Evolutionary conservation across 331 rosid species (phyloP), one percentile per base, ranked within the genome.

Genomic region (Arachis monticola): DNA sequence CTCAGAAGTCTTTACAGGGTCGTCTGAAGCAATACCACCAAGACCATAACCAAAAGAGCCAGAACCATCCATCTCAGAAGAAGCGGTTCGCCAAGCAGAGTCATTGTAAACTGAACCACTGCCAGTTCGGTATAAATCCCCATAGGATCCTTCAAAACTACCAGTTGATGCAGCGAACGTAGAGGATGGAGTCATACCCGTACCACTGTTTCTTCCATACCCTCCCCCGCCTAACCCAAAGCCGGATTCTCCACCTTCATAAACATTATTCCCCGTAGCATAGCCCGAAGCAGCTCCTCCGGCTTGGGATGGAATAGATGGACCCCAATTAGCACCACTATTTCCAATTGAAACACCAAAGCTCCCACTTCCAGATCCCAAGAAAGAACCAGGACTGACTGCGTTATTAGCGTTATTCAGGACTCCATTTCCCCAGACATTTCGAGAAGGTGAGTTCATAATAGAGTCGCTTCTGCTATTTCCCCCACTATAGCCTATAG

Each of bases 401-500:
- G 88, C 79, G 73, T 84, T 88, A 46, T 70, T 83, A 73, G 87
- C 85, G 80, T 64, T 86, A 67, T 42, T 84, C 31, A 90, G 76
- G 78, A 86, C 80, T 5, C 91, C 93, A 62, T 85, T 90, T 80
- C 94, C 97, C 99, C 98, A 95, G 27, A 92, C 87, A 88, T 88
- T 95, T 70, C 93, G 87, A 63, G 96, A 62, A 22, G 96, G 31
- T 51, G 98, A 85, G 89, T 69, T 92, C 82, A 89, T 70, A 6
- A 83, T 85, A 82, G 97, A 85, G 82, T 84, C 83, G 0, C 81
- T 83, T 85, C 98, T 89, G 68, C 88, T 98, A 82, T 80, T 88
- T 48, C 84, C 82, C 2, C 84, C 93, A 61, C 80, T 89, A 68
- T 87, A 95, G 70, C 98, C 98, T 81, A 95, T 90, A 32, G 99